Evolutionary conservation across 331 rosid species (phyloP).

Genomic region (Rhamnella rubrinervis): DNA sequence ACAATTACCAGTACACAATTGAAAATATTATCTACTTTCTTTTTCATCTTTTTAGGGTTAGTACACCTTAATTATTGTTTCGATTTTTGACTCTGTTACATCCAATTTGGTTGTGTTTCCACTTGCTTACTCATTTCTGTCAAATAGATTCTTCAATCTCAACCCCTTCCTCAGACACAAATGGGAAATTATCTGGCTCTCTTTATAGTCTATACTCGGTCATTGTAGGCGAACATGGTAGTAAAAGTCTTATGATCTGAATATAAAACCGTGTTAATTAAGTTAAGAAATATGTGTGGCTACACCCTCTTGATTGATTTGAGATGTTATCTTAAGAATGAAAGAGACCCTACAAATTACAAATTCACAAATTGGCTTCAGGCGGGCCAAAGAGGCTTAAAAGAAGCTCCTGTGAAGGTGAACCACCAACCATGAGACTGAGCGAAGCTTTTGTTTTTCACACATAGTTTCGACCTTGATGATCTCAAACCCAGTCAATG

Average conservation of each 20-base stretch:
- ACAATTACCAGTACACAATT: neutral
- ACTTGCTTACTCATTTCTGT: conserved; percentile 36
- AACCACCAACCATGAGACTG: too few species aligned
- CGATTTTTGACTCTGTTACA: conserved; percentile 7
- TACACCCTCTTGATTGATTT: neutral
- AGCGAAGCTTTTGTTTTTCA: conserved; percentile 8
- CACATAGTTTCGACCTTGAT: neutral
- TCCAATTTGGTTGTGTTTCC: conserved; percentile 34
- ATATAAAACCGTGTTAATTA: too few species aligned
- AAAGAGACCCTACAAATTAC: conserved; percentile 16
- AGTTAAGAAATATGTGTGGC: neutral
- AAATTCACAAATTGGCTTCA: too few species aligned
- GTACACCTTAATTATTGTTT: conserved; percentile 4
- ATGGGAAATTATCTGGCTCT: too few species aligned
- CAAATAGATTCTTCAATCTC: neutral
- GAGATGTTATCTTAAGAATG: neutral
- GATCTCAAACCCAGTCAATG: conserved; percentile 27
- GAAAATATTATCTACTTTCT: neutral
- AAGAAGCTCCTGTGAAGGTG: too few species aligned
- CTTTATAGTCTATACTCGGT: too few species aligned
- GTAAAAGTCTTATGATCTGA: too few species aligned
- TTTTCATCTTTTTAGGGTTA: neutral
- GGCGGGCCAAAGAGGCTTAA: too few species aligned
- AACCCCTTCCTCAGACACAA: too few species aligned
- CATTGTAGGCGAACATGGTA: too few species aligned